Percentiles rank a stretch among this genome's conserved stretches.
phyloP scores from a whole-genome alignment of 2,329 filamentous ascomycete genomes.

The Scytalidium sp. region DNA sequence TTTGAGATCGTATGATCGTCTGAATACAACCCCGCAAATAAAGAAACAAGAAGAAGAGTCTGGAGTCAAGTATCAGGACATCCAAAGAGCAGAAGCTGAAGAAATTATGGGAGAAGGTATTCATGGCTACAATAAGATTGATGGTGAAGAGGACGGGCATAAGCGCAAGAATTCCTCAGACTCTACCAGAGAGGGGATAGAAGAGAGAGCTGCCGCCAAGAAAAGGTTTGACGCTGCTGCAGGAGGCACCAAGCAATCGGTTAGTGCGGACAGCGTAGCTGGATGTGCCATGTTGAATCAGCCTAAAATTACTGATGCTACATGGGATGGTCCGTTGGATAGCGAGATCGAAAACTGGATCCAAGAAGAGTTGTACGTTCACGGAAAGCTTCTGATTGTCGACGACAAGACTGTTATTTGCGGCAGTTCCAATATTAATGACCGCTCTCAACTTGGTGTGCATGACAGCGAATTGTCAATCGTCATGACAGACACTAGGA shows the following conservation, averaged over 20 bases:
- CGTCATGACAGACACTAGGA: conserved; percentile 80
- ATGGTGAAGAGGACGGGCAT: conserved; percentile 40
- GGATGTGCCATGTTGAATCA: conserved; percentile 79
- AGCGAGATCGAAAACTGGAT: conserved; percentile 85
- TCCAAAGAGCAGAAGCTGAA: conserved; percentile 84
- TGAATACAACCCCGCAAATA: conserved; percentile 77
- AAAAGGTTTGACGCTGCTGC: conserved; percentile 46
- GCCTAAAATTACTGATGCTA: conserved; percentile 62
- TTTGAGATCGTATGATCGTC: conserved; percentile 83
- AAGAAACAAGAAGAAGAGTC: conserved; percentile 75
- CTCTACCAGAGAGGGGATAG: conserved; percentile 32
- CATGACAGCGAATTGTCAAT: conserved; percentile 92
- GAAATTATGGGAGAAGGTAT: conserved; percentile 79
- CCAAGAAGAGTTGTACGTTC: conserved; percentile 94
- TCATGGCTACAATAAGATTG: conserved; percentile 50
- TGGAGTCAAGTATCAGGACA: conserved; percentile 79
- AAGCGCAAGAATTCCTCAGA: conserved; percentile 42
- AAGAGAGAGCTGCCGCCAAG: conserved; percentile 45
- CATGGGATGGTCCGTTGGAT: conserved; percentile 71
- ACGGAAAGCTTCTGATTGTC: conserved; percentile 85
- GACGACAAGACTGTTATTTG: conserved; percentile 85
- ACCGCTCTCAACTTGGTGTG: conserved; percentile 80
- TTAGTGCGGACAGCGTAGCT: conserved; percentile 51
- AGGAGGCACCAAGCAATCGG: conserved; percentile 23
- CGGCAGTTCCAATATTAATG: conserved; percentile 88